phyloP scores from a whole-genome alignment of 2,329 filamentous ascomycete species.

The Colletotrichum sp. region DNA sequence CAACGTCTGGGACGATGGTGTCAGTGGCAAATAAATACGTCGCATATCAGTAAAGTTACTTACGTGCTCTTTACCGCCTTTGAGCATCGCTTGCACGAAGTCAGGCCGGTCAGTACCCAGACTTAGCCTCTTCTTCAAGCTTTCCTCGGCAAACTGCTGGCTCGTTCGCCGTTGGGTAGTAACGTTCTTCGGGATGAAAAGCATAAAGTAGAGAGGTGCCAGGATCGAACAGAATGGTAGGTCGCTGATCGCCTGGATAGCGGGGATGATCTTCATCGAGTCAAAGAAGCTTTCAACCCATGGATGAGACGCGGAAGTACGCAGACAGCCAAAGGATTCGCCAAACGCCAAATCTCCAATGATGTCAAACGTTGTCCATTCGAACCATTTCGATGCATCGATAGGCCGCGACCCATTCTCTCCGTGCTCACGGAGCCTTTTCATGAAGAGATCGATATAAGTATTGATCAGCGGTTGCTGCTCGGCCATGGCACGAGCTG shows the following conservation, averaged over 20 bases:
- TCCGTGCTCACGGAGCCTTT: slow-evolving; percentile 27
- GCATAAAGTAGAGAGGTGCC: background rate
- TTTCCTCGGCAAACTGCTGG: background rate
- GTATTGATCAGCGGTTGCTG: slow-evolving; percentile 30
- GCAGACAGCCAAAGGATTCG: slow-evolving; percentile 29
- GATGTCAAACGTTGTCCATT: slow-evolving; percentile 31
- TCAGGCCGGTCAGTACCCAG: background rate
- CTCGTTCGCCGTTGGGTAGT: background rate
- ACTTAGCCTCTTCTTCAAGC: background rate
- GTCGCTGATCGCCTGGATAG: background rate
- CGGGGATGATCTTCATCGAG: background rate
- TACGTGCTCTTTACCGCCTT: slow-evolving; percentile 9
- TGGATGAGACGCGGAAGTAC: slow-evolving; percentile 24
- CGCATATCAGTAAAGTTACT: background rate
- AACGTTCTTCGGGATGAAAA: background rate
- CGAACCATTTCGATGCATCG: slow-evolving; percentile 9
- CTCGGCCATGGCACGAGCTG: slow-evolving; percentile 28
- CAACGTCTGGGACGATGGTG: slow-evolving; percentile 19
- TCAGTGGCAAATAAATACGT: background rate
- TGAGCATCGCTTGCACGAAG: slow-evolving; percentile 20
- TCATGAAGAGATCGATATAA: slow-evolving; percentile 31
- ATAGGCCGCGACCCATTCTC: background rate
- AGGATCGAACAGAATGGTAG: background rate
- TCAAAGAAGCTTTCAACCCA: slow-evolving; percentile 28
- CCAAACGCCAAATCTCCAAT: slow-evolving; percentile 32